These are phyloP conservation scores for Kodamaea hsintzibuensis DNA, from an alignment of 805 yeast genomes.

Conservation along the genomic window DNA sequence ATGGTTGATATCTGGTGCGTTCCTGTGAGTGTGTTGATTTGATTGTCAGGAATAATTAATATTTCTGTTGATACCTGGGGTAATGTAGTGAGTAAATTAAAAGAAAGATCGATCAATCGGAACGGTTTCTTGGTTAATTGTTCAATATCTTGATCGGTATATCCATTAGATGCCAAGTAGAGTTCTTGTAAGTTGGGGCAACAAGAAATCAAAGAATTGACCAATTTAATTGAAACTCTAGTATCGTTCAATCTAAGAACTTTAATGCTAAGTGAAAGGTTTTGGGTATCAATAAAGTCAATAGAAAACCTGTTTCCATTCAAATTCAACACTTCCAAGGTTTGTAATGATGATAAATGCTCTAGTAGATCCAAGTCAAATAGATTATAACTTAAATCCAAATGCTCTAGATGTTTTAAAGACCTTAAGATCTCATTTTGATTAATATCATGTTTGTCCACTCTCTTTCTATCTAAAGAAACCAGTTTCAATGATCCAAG, in stretches of 20 bases:
- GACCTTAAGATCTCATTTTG: constrained; percentile 20
- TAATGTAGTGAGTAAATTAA: constrained; percentile 37
- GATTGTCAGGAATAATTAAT: constrained; percentile 40
- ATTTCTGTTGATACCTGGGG: constrained; percentile 19
- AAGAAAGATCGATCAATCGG: constrained; percentile 36
- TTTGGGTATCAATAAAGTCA: neutral
- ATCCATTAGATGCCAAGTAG: constrained; percentile 35
- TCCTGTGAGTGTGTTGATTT: constrained; percentile 18
- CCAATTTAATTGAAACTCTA: constrained; percentile 13
- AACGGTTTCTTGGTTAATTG: constrained; percentile 13
- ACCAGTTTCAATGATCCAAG: constrained; percentile 46
- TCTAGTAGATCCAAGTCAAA: constrained; percentile 34
- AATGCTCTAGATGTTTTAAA: constrained; percentile 15
- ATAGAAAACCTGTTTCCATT: constrained; percentile 52
- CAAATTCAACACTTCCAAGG: constrained; percentile 45
- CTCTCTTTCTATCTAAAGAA: constrained; percentile 47
- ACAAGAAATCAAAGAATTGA: constrained; percentile 21
- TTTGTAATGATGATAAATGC: constrained; percentile 37
- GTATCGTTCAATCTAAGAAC: constrained; percentile 30
- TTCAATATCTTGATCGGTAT: constrained; percentile 19
- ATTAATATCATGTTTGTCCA: constrained; percentile 18
- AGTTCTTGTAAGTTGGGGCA: constrained; percentile 42
- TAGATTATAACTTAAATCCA: constrained; percentile 66
- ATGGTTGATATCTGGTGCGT: constrained; percentile 21
- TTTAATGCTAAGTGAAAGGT: neutral